phyloP scores from a whole-genome alignment of 1,284 basidiomycete species.

The Cryptococcus amylolentus region DNA sequence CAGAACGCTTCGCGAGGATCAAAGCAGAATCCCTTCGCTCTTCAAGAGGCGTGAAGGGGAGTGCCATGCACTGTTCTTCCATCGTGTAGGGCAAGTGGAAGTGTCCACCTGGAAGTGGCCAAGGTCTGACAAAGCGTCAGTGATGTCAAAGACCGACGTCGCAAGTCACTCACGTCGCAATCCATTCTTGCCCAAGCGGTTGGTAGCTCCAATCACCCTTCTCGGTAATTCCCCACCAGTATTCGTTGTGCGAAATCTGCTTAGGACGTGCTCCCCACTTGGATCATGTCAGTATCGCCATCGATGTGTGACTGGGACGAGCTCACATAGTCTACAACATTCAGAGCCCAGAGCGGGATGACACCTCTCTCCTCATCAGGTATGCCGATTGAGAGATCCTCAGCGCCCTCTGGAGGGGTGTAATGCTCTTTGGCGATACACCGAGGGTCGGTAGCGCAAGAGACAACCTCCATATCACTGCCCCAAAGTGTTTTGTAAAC shows the following conservation, averaged over 20 bases:
- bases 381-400: slow-evolving; percentile 24
- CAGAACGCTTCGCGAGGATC: slow-evolving; percentile 41
- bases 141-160: background rate
- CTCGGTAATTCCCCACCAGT: slow-evolving; percentile 31
- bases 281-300: background rate
- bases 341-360: slow-evolving; percentile 41
- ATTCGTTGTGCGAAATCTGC: slow-evolving; percentile 23
- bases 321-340: slow-evolving; percentile 42
- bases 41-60: slow-evolving; percentile 22
- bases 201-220: slow-evolving; percentile 40
- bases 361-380: slow-evolving; percentile 32
- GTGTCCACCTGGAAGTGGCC: slow-evolving; percentile 30
- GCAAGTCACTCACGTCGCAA: slow-evolving; percentile 26
- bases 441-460: slow-evolving; percentile 42
- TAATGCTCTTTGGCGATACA: slow-evolving; percentile 41
- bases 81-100: slow-evolving; percentile 39
- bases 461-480: slow-evolving; percentile 24
- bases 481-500: slow-evolving; percentile 35
- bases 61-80: slow-evolving; percentile 34
- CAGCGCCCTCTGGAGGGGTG: slow-evolving; percentile 18
- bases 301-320: no score
- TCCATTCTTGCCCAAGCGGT: slow-evolving; percentile 42
- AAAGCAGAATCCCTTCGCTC: slow-evolving; percentile 33
- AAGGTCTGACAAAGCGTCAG: slow-evolving; percentile 24
- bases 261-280: slow-evolving; percentile 35